These are phyloP conservation scores for Heritiera fomes DNA, from an alignment of 345 rosid species.

Conservation along the genomic window DNA sequence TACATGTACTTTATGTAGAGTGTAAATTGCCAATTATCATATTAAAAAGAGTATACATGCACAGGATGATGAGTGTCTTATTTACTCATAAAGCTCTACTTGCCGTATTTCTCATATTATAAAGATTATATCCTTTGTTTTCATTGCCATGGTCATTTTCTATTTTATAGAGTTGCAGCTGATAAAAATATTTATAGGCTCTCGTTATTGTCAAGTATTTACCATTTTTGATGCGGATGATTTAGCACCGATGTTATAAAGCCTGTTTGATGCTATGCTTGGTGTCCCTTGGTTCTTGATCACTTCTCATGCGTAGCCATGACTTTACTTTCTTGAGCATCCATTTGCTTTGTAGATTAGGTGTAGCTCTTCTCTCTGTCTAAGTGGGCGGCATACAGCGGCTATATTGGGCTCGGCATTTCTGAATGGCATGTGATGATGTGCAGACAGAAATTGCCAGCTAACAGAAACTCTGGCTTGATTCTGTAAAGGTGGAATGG, in stretches of 20 bases:
- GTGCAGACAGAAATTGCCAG: conserved; percentile 7
- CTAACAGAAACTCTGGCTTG: conserved; percentile 13
- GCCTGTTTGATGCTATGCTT: neutral
- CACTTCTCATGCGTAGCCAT: neutral
- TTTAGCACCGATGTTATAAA: neutral
- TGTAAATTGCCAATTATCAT: conserved; percentile 31
- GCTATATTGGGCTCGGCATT: conserved; percentile 5
- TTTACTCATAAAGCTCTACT: neutral
- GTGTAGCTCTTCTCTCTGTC: conserved; percentile 6
- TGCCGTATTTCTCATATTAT: neutral
- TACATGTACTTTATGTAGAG: conserved; percentile 27
- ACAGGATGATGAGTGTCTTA: neutral
- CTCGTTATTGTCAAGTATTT: neutral
- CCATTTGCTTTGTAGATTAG: neutral
- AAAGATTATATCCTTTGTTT: conserved; percentile 5
- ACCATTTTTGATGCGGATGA: neutral
- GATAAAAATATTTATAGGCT: neutral
- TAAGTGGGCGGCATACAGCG: neutral
- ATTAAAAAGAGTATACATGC: conserved; percentile 12
- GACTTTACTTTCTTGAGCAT: neutral
- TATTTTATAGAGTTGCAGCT: neutral
- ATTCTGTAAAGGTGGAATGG: conserved; percentile 14
- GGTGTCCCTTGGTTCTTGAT: neutral
- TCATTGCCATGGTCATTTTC: neutral
- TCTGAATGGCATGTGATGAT: conserved; percentile 14